Conservation (phyloP, 73 alveolate genomes). For the Paramecium primaurelia region DNA sequence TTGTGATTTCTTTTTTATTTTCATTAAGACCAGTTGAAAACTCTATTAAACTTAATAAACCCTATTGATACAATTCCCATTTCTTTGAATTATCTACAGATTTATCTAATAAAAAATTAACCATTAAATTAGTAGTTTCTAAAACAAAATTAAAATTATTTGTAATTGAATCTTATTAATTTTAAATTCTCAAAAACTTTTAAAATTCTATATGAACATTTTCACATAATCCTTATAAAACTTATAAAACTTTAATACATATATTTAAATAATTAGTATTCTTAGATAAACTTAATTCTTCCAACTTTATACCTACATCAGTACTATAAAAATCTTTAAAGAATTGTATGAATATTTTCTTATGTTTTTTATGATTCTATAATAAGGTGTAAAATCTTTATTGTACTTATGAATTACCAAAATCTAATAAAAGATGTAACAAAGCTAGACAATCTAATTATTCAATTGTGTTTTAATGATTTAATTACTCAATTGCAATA, state of each 20-base stretch:
- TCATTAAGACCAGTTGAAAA: neutral
- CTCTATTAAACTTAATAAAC: neutral
- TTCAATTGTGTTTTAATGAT: neutral
- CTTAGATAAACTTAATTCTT: neutral
- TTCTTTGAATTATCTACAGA: neutral
- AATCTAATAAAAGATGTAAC: neutral
- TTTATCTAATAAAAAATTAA: neutral
- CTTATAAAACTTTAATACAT: neutral
- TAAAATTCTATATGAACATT: conserved; percentile 3
- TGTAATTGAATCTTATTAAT: neutral
- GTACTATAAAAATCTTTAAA: neutral
- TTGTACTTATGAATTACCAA: neutral
- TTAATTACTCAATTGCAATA: neutral
- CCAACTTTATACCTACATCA: neutral
- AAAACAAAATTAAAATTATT: neutral
- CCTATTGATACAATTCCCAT: neutral
- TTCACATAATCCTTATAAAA: neutral
- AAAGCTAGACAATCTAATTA: neutral
- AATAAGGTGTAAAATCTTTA: neutral
- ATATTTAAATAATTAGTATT: neutral
- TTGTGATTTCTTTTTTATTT: neutral
- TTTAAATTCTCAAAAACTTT: neutral
- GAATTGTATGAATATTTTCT: neutral
- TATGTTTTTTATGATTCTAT: neutral
- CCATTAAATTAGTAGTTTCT: neutral